Evolutionary conservation across 2,329 filamentous ascomycete genomes (phyloP), one percentile per base, ranked within the genome.

Genomic region (Fusarium falciforme): DNA sequence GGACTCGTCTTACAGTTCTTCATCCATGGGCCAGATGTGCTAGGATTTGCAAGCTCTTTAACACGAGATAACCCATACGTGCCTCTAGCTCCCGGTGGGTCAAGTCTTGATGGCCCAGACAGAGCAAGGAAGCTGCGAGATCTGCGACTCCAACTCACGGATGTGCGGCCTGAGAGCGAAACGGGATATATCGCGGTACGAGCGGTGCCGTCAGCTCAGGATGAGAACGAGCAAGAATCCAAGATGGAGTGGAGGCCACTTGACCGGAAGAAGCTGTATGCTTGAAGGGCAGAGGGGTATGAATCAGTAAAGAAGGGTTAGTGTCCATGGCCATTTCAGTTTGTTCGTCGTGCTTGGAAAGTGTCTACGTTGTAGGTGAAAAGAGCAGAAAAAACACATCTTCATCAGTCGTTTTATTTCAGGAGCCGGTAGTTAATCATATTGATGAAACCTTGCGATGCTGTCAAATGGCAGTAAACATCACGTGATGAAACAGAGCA

Each of bases 401-500:
- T 52, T 52, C 10, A n/a, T 52, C 25, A 29, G 3, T 52, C 12
- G 47, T 52, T 29, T 47, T n/a, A n/a, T 52, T 52, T 52, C 22
- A 29, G 16, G 25, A 27, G 16, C 47, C 25, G 25, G 47, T 29
- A 52, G 25, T 29, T 52, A 29, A 29, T 52, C 10, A 29, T 12
- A 6, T n/a, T 12, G 6, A 27, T 52, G 25, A 52, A 52, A 10
- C 47, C 44, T 44, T 44, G 42, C 44, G 17, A 27, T 49, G 22
- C 22, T 27, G 49, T 55, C 49, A 35, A 55, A 55, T 17, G 7
- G 29, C 14, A 40, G 9, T 16, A 31, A 14, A 36, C 17, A 38
- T 68, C 72, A 75, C 72, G 70, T 75, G 72, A 73, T 61, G 64
- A 66, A 71, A 65, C 69, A 47, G 42, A 58, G 59, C 66, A 54